Base-by-base conservation (phyloP, 768 basidiomycete species). In the Boletus rubroflammeus region DNA sequence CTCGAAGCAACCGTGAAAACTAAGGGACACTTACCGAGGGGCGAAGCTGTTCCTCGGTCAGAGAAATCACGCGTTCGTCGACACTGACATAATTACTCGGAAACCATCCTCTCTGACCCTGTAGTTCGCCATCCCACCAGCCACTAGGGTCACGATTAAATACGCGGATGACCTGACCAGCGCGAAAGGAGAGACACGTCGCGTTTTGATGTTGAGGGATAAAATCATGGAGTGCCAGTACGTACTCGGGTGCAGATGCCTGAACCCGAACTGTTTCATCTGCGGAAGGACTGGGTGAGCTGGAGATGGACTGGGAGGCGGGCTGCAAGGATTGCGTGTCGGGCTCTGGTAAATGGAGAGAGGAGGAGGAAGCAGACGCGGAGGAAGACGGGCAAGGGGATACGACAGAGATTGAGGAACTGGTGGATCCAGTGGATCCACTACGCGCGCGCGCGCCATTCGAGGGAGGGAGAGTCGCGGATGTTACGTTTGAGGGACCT, bases 51-150 rank as follows among this genome's bases (percentile, higher is more conserved):
- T 87, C 85, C 57, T 81, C 81, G 5, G 77, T 78, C 55, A 86
- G 64, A 36, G 82, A 76, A 8, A 72, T 66, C 21, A 71, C 65
- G 48, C 77, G 78, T 47, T 80, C 75, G 59, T 87, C 85, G 15
- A 80, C 74, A 60, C 84, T 86, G 59, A 92, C 90, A 73, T 97
- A 98, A 72, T 98, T 99, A 64, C 92, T 94, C 19, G 97, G 97
- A 72, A 98, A 98, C 97, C 97, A 99, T 13, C 97, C 97, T 62
- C 95, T 76, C 56, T 85, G 75, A 3, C 85, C 89, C 34, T 93
- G 89, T 17, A 96, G 70, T 72, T 98, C 93, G 10, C 97, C 97
- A 66, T 99, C 95, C 96, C 96, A 98, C 97, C 97, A 98, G 0
- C 97, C 97, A 62, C 86, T 90, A 3, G 78, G 56, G 73, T 98